Conservation (phyloP, 495 filamentous ascomycete species). For the Penicillium verhagenii region DNA sequence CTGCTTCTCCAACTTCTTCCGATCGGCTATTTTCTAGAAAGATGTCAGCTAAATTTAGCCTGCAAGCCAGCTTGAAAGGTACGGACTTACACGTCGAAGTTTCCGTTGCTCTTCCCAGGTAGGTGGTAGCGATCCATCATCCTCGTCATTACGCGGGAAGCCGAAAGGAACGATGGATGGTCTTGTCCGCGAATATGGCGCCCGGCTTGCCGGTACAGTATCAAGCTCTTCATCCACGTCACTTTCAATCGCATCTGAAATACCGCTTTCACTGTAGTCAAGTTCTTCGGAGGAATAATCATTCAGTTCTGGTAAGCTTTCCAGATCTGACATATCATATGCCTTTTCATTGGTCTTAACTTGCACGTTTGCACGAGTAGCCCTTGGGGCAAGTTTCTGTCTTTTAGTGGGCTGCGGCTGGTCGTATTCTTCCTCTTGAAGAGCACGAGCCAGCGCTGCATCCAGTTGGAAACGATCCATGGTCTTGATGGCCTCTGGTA, state of each 20-base stretch:
- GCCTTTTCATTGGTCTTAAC: neutral
- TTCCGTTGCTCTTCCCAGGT: slow-evolving; percentile 18
- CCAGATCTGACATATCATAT: neutral
- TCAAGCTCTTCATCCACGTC: neutral
- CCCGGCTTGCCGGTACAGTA: neutral
- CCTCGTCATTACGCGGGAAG: slow-evolving; percentile 2
- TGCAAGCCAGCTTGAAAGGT: neutral
- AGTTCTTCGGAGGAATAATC: neutral
- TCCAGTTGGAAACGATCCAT: slow-evolving; percentile 44
- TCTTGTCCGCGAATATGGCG: neutral
- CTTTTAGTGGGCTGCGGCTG: slow-evolving; percentile 13
- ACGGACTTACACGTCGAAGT: slow-evolving; percentile 31
- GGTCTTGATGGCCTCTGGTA: slow-evolving; percentile 35
- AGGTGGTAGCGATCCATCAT: slow-evolving; percentile 6
- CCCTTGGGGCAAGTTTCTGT: neutral
- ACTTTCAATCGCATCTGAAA: neutral
- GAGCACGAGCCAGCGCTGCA: slow-evolving; percentile 53
- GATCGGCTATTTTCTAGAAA: slow-evolving; percentile 39
- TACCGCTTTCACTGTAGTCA: no score
- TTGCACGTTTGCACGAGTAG: neutral
- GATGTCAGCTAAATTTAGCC: neutral
- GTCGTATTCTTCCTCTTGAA: slow-evolving; percentile 65
- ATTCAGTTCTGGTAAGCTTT: neutral
- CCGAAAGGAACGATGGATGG: neutral
- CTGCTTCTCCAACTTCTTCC: slow-evolving; percentile 64